phyloP scores from a whole-genome alignment of 1,284 basidiomycete genomes.

The Ceratobasidium sp. region DNA sequence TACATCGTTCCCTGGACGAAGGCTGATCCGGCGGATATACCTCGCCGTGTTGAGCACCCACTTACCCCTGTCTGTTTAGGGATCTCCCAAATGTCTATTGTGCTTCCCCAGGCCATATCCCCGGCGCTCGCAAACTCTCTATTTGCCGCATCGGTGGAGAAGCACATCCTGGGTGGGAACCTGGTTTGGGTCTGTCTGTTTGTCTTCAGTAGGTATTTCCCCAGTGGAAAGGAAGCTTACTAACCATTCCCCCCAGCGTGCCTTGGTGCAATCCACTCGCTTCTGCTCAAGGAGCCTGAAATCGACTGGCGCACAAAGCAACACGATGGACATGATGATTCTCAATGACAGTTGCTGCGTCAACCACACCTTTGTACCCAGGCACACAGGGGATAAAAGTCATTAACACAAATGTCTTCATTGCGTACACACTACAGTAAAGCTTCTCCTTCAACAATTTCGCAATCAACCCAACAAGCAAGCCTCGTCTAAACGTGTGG shows the following conservation, averaged over 20 bases:
- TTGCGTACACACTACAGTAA: constrained; percentile 43
- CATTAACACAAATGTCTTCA: constrained; percentile 44
- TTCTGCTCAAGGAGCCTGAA: constrained; percentile 49
- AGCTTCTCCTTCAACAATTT: constrained; percentile 14
- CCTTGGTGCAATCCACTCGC: constrained; percentile 45
- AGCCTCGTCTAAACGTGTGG: constrained; percentile 28
- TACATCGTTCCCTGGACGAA: neutral
- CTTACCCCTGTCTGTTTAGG: constrained; percentile 39
- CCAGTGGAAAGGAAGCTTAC: constrained; percentile 8
- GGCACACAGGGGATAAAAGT: neutral
- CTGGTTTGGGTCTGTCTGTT: constrained; percentile 44
- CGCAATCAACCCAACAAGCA: constrained; percentile 21
- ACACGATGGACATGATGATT: constrained; percentile 22
- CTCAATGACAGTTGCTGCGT: neutral
- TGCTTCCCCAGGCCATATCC: constrained; percentile 48
- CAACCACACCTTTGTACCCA: constrained; percentile 26
- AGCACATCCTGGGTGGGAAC: constrained; percentile 43
- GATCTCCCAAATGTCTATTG: constrained; percentile 47
- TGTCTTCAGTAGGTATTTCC: constrained; percentile 24
- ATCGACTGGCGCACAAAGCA: constrained; percentile 48
- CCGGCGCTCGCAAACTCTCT: constrained; percentile 49
- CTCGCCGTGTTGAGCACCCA: neutral
- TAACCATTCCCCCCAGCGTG: constrained; percentile 18
- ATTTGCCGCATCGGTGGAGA: constrained; percentile 49
- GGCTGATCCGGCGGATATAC: neutral